Evolutionary conservation across 805 yeast genomes (phyloP).

Genomic region (Pichia deserticola): DNA sequence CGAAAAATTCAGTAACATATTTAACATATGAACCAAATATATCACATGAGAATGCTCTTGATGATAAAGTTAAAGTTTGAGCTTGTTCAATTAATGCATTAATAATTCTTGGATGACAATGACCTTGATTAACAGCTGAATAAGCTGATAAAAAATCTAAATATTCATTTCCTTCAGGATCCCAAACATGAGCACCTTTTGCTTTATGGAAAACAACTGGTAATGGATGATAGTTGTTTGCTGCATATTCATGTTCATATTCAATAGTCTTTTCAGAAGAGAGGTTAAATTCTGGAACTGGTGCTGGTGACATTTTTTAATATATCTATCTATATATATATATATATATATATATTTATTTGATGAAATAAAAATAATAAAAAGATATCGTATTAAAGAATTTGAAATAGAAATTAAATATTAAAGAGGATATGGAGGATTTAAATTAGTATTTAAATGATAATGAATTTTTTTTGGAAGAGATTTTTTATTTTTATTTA

Average conservation of each 20-base stretch:
- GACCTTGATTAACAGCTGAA: constrained; percentile 97
- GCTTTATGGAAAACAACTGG: constrained; percentile 92
- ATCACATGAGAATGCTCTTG: constrained; percentile 80
- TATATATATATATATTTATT: too few relatives aligned
- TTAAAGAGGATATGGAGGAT: too few relatives aligned
- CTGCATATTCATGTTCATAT: constrained; percentile 76
- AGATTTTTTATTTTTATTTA: too few relatives aligned
- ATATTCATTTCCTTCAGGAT: constrained; percentile 93
- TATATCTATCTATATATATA: background rate
- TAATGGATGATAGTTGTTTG: constrained; percentile 94
- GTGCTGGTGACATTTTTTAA: constrained; percentile 1
- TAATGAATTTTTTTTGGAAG: too few relatives aligned
- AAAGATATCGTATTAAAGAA: too few relatives aligned
- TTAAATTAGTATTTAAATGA: too few relatives aligned
- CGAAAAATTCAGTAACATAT: constrained; percentile 79
- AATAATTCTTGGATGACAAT: constrained; percentile 91
- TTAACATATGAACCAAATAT: constrained; percentile 82
- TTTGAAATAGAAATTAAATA: too few relatives aligned
- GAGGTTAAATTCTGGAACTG: constrained; percentile 35
- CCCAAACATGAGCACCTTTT: constrained; percentile 92
- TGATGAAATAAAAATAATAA: background rate
- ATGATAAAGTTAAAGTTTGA: constrained; percentile 70
- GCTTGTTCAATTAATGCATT: constrained; percentile 85
- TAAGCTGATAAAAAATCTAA: constrained; percentile 90
- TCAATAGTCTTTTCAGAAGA: constrained; percentile 59